phyloP scores from a whole-genome alignment of 768 basidiomycete species.

The Mycena filopes region DNA sequence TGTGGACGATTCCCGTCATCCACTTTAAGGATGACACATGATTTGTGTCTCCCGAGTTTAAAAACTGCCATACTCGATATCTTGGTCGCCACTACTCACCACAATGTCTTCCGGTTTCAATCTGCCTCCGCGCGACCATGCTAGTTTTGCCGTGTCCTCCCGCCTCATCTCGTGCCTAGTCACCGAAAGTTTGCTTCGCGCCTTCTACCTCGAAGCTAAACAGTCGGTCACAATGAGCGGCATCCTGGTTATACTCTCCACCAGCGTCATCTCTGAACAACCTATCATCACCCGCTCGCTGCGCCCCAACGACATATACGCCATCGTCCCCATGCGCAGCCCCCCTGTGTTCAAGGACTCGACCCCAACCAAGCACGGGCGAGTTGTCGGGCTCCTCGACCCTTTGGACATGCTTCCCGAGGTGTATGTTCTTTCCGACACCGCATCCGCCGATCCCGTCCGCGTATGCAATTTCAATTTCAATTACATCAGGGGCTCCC shows the following conservation, averaged over 20 bases:
- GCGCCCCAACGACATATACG: constrained; percentile 55
- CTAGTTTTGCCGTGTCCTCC: constrained; percentile 58
- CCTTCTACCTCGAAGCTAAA: constrained; percentile 46
- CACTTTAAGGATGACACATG: constrained; percentile 30
- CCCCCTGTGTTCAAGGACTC: constrained; percentile 53
- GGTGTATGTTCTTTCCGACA: constrained; percentile 48
- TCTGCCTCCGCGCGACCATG: constrained; percentile 49
- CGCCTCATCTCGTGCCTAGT: constrained; percentile 61
- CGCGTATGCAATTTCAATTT: constrained; percentile 23
- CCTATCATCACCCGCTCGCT: constrained; percentile 46
- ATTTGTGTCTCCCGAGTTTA: constrained; percentile 33
- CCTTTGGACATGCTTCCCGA: constrained; percentile 67
- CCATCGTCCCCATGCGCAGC: constrained; percentile 58
- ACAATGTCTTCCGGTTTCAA: constrained; percentile 50
- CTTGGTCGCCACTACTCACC: constrained; percentile 10
- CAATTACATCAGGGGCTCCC: background rate
- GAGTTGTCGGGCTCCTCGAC: constrained; percentile 59
- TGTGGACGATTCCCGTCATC: constrained; percentile 21
- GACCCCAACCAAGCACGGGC: constrained; percentile 46
- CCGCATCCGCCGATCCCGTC: constrained; percentile 14
- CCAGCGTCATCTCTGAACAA: constrained; percentile 47
- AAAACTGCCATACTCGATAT: constrained; percentile 34
- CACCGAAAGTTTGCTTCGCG: constrained; percentile 57
- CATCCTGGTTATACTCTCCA: constrained; percentile 51
- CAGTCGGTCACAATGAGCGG: constrained; percentile 39